Evolutionary conservation across 1,284 basidiomycete species (phyloP).

Genomic region (Ustilago trichophora): DNA sequence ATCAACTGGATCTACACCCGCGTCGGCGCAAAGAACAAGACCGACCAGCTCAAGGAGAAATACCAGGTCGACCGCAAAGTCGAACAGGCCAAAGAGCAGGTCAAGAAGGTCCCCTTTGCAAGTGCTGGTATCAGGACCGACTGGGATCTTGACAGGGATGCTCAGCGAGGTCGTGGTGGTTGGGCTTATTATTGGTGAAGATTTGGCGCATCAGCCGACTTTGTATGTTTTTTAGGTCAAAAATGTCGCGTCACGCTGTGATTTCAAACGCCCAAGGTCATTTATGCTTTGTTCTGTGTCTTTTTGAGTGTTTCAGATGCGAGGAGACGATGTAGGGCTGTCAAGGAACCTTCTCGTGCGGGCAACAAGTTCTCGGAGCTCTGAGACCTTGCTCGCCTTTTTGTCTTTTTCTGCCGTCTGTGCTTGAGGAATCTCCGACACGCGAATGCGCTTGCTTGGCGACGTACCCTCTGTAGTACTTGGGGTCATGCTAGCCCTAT

Average conservation of each 20-base stretch:
- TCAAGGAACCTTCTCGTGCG: slow-evolving; percentile 30
- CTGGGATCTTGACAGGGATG: slow-evolving; percentile 48
- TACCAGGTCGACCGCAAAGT: slow-evolving; percentile 42
- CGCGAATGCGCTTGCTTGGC: slow-evolving; percentile 5
- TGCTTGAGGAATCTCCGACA: neutral
- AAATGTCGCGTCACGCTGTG: no score
- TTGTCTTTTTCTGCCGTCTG: neutral
- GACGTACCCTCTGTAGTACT: neutral
- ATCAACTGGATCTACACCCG: slow-evolving; percentile 47
- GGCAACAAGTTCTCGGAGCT: slow-evolving; percentile 24
- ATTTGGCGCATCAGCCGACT: no score
- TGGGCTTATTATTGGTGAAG: slow-evolving; percentile 45
- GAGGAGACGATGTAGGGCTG: neutral
- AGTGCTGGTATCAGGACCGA: slow-evolving; percentile 53
- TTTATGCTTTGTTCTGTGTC: no score
- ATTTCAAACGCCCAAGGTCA: no score
- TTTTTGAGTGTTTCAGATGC: neutral
- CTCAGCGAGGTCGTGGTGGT: slow-evolving; percentile 34
- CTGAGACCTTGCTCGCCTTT: slow-evolving; percentile 7
- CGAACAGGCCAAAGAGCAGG: slow-evolving; percentile 39
- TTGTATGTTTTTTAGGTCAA: no score
- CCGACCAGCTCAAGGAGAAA: slow-evolving; percentile 35
- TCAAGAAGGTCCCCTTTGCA: slow-evolving; percentile 53
- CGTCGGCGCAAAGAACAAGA: slow-evolving; percentile 45
- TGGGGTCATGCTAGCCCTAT: neutral